phyloP scores from a whole-genome alignment of 2,329 filamentous ascomycete species.

The Xylaria hypoxylon region DNA sequence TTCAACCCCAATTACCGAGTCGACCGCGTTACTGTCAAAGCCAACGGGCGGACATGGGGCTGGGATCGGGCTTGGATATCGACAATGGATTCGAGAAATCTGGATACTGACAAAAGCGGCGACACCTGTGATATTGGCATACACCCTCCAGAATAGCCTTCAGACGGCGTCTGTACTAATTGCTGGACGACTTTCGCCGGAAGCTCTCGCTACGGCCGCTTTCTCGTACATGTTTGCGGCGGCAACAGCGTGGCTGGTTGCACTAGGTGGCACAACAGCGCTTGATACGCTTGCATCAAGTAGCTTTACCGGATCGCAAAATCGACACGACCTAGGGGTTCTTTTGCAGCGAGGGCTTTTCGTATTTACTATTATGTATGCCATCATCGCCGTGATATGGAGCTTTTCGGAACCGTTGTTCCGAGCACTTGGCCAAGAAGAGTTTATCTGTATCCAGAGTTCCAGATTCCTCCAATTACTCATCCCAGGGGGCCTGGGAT shows the following conservation, averaged over 20 bases:
- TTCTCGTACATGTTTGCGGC: slow-evolving; percentile 96
- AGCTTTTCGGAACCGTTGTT: slow-evolving; percentile 80
- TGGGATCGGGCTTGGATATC: slow-evolving; percentile 23
- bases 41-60: slow-evolving; percentile 1
- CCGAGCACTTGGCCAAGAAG: slow-evolving; percentile 78
- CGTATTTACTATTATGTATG: slow-evolving; percentile 77
- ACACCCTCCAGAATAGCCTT: slow-evolving; percentile 85
- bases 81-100: slow-evolving; percentile 67
- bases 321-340: slow-evolving; percentile 82
- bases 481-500: slow-evolving; percentile 84
- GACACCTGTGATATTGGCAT: slow-evolving; percentile 83
- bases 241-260: slow-evolving; percentile 88
- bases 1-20: slow-evolving; percentile 38
- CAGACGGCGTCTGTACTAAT: slow-evolving; percentile 86
- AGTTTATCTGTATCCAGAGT: slow-evolving; percentile 79
- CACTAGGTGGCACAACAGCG: slow-evolving; percentile 85
- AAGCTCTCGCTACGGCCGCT: slow-evolving; percentile 82
- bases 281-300: slow-evolving; percentile 87
- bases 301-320: slow-evolving; percentile 82
- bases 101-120: slow-evolving; percentile 76
- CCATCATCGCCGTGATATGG: slow-evolving; percentile 80
- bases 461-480: slow-evolving; percentile 78
- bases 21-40: slow-evolving; percentile 43
- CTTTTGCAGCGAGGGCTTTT: slow-evolving; percentile 81
- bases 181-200: slow-evolving; percentile 81